Evolutionary conservation across 225 moss, liverwort and hornwort genomes (phyloP).

Genomic region (Pseudisothecium myosuroides): DNA sequence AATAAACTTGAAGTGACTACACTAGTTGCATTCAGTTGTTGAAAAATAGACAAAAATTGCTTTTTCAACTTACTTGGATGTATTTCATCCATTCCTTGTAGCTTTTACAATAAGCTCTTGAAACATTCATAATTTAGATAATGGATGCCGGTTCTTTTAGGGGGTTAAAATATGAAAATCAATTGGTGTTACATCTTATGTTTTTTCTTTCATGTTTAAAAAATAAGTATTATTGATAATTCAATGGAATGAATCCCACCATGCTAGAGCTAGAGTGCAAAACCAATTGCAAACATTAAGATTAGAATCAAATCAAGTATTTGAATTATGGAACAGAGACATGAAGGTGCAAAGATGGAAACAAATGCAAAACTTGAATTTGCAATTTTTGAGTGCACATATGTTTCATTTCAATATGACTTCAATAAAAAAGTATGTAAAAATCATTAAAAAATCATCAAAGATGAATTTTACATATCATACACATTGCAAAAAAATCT

Average conservation of each 20-base stretch:
- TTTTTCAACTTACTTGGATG: neutral
- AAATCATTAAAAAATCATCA: too few species aligned
- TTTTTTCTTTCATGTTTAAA: neutral
- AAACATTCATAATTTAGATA: neutral
- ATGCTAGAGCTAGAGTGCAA: neutral
- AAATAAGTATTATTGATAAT: neutral
- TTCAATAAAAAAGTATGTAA: neutral
- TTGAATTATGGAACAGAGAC: neutral
- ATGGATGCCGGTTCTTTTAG: rapidly evolving
- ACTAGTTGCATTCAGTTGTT: neutral
- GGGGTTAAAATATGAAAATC: neutral
- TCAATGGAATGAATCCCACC: neutral
- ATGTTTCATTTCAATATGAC: neutral
- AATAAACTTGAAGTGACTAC: neutral
- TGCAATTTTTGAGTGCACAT: neutral
- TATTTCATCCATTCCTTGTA: neutral
- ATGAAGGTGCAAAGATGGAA: neutral
- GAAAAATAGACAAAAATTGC: neutral
- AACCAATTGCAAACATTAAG: neutral
- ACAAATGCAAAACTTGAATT: neutral
- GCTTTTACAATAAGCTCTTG: neutral
- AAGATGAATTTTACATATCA: too few species aligned
- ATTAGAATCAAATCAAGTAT: neutral
- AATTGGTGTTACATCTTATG: neutral
- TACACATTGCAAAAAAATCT: too few species aligned